phyloP scores from a whole-genome alignment of 352 stramenopile genomes.

The Halophytophthora polymorphica region DNA sequence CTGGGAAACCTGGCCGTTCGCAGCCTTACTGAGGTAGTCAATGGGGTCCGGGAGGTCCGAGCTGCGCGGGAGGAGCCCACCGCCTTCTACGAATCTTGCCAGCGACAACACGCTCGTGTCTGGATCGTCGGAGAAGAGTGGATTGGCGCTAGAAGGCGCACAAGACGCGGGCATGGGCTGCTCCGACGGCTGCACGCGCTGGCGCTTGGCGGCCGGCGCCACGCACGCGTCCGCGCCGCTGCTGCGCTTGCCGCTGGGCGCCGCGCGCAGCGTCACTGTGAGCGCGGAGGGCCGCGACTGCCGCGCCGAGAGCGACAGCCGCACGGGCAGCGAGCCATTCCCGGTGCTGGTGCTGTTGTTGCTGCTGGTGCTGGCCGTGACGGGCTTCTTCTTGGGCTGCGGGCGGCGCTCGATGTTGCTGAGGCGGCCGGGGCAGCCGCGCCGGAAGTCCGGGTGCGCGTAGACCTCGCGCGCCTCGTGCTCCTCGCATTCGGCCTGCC shows the following conservation, averaged over 20 bases:
- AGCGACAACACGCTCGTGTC: constrained; percentile 35
- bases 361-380: constrained; percentile 8
- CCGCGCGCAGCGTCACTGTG: constrained; percentile 46
- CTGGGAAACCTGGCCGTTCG: constrained; percentile 1
- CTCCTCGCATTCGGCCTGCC: constrained; percentile 59
- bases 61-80: constrained; percentile 42
- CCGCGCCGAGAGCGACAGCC: constrained; percentile 3
- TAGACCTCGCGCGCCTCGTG: constrained; percentile 53
- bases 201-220: background rate
- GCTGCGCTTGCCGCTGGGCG: constrained; percentile 5
- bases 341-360: constrained; percentile 4
- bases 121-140: constrained; percentile 55
- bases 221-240: background rate
- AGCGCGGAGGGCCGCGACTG: constrained; percentile 13
- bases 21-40: constrained; percentile 45
- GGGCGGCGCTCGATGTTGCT: constrained; percentile 51
- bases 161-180: constrained; percentile 1
- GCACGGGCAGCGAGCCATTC: background rate
- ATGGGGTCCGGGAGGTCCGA: constrained; percentile 64
- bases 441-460: constrained; percentile 49
- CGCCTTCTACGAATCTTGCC: constrained; percentile 34
- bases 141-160: constrained; percentile 31
- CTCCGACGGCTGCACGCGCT: constrained; percentile 1
- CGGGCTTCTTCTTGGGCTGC: constrained; percentile 31
- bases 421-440: constrained; percentile 44